A percentile compares a stretch with the other conserved stretches of the same genome.
Conservation (phyloP, 352 stramenopile genomes). For the Pythium apleroticum region DNA sequence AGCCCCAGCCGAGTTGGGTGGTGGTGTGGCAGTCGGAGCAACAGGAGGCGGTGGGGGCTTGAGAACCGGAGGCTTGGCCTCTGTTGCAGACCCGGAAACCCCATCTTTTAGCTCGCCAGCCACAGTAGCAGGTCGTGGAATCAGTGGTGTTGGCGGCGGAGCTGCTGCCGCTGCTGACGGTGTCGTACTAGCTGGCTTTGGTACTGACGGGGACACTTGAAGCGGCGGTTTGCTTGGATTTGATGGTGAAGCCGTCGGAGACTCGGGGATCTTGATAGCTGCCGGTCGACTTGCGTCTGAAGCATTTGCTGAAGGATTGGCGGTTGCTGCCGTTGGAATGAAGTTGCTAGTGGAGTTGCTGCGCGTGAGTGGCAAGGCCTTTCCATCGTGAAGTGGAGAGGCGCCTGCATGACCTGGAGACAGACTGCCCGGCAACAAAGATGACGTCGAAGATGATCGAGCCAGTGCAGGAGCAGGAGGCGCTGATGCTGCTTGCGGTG, state of each 20-base stretch:
- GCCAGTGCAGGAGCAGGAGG: conserved; percentile 12
- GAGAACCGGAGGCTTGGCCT: not conserved
- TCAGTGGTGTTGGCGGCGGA: not conserved
- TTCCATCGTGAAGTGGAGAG: not conserved
- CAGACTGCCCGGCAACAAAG: conserved; percentile 13
- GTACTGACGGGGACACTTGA: not conserved
- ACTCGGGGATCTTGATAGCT: conserved; percentile 1
- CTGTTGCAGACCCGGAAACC: not conserved
- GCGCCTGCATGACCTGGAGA: not conserved
- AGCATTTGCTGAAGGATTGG: not conserved
- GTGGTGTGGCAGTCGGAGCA: not conserved
- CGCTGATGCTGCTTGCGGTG: not conserved
- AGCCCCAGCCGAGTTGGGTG: not conserved
- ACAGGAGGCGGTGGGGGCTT: conserved; percentile 6
- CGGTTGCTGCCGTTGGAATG: not conserved
- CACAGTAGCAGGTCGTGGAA: not conserved
- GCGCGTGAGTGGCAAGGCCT: conserved; percentile 6
- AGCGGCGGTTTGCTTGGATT: not conserved
- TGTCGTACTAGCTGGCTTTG: not conserved
- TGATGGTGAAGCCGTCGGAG: not conserved
- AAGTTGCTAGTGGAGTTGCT: conserved; percentile 23
- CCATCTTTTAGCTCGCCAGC: not conserved
- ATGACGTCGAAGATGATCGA: conserved; percentile 36
- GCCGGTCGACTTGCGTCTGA: conserved; percentile 4
- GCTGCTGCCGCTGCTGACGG: not conserved